These are phyloP conservation scores for Fusarium sterilihyphosum DNA, from an alignment of 2,329 filamentous ascomycete species.

Conservation along the genomic window DNA sequence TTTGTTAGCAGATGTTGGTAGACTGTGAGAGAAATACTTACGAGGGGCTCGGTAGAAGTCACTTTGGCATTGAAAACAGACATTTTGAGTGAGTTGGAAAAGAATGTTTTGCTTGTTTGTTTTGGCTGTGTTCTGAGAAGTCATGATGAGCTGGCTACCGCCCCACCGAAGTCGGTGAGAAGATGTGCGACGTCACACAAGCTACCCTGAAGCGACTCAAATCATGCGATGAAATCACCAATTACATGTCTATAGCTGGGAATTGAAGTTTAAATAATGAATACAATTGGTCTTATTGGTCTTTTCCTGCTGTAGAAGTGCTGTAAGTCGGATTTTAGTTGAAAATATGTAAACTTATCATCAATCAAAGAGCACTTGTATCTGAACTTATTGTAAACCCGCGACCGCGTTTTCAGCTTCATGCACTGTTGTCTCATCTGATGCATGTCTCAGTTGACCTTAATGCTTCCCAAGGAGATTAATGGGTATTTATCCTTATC, in stretches of 20 bases:
- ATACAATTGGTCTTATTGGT: background rate
- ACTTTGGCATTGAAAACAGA: slow-evolving; percentile 56
- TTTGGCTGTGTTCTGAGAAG: background rate
- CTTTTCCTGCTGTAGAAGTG: background rate
- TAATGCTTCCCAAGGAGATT: background rate
- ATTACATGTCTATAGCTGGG: background rate
- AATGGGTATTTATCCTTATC: no score
- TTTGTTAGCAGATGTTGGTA: background rate
- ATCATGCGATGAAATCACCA: background rate
- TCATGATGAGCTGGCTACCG: slow-evolving; percentile 2
- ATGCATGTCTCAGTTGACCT: background rate
- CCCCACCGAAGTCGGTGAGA: slow-evolving; percentile 34
- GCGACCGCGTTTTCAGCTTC: background rate
- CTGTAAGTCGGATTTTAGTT: fast-evolving
- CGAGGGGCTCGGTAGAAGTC: slow-evolving; percentile 56
- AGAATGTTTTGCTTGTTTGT: background rate
- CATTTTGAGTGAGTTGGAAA: slow-evolving; percentile 44
- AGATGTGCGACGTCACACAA: slow-evolving; percentile 12
- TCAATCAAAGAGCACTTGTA: fast-evolving
- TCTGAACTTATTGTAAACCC: fast-evolving
- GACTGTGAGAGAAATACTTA: slow-evolving; percentile 38
- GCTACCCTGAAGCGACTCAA: slow-evolving; percentile 24
- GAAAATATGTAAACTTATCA: fast-evolving
- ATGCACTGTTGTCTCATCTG: background rate
- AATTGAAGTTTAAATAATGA: no score